Conservation (phyloP, 176 grass and related monocot species). For the Rhynchospora tenuis region DNA sequence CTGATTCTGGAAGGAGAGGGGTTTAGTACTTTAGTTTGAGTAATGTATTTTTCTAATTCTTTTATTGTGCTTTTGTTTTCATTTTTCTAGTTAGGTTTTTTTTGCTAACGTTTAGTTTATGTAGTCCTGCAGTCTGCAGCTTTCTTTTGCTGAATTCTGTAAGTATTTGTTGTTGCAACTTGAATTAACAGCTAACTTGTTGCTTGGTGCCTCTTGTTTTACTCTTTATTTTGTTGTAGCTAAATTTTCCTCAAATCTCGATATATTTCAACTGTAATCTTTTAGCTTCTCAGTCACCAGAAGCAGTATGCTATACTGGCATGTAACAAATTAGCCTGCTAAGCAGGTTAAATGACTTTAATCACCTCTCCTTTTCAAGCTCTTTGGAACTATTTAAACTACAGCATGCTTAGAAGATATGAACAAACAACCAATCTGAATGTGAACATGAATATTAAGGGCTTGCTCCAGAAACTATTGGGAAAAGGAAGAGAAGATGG, state of each 20-base stretch:
- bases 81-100: neutral
- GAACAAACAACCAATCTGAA: neutral
- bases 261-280: neutral
- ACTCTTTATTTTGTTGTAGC: neutral
- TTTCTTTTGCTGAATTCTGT: neutral
- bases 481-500: too few species aligned
- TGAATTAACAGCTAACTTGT: neutral
- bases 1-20: constrained; percentile 72
- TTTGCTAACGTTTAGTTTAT: neutral
- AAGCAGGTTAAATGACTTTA: neutral
- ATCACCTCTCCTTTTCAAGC: neutral
- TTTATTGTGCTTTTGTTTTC: neutral
- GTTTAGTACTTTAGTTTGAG: constrained; percentile 24
- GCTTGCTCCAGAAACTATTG: too few species aligned
- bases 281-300: neutral
- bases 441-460: too few species aligned
- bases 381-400: neutral
- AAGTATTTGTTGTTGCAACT: constrained; percentile 5
- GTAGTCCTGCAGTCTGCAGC: neutral
- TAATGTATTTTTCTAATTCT: neutral
- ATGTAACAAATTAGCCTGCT: neutral
- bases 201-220: neutral
- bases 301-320: neutral
- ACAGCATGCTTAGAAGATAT: neutral
- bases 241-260: neutral